A percentile compares a stretch with the other conserved stretches of the same genome.
Conservation (phyloP, 1,139 yeast genomes). For the Pichia sp. region DNA sequence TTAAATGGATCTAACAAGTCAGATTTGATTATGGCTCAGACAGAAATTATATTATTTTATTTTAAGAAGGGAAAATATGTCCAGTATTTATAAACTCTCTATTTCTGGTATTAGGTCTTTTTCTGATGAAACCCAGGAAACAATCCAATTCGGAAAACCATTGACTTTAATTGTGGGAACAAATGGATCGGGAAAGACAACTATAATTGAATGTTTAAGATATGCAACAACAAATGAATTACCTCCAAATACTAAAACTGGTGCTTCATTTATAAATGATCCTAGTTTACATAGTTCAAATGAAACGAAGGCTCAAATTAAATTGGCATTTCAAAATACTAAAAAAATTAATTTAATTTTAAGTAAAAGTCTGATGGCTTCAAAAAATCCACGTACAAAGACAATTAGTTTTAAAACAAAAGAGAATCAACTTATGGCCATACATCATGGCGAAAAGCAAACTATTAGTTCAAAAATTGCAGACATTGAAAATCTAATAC, state of each 20-base stretch:
- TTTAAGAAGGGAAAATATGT: too few species aligned
- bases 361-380: constrained; percentile 75
- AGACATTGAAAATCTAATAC: constrained; percentile 79
- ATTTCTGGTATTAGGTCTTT: constrained; percentile 90
- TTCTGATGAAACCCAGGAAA: constrained; percentile 74
- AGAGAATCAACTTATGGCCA: constrained; percentile 78
- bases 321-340: constrained; percentile 73
- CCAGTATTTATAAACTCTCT: constrained; percentile 69
- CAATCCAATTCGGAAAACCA: constrained; percentile 86
- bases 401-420: constrained; percentile 74
- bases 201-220: constrained; percentile 88
- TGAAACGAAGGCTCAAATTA: constrained; percentile 83
- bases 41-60: too few species aligned
- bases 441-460: constrained; percentile 56
- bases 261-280: constrained; percentile 86
- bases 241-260: constrained; percentile 95
- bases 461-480: constrained; percentile 79
- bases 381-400: constrained; percentile 48
- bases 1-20: too few species aligned
- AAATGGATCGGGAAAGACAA: constrained; percentile 98
- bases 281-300: constrained; percentile 75
- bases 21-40: too few species aligned
- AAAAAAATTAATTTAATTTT: constrained; percentile 76
- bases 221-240: constrained; percentile 94
- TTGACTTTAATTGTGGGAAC: constrained; percentile 91